Evolutionary conservation across 495 filamentous ascomycete species (phyloP).

Genomic region (Aspergillus haitiensis): DNA sequence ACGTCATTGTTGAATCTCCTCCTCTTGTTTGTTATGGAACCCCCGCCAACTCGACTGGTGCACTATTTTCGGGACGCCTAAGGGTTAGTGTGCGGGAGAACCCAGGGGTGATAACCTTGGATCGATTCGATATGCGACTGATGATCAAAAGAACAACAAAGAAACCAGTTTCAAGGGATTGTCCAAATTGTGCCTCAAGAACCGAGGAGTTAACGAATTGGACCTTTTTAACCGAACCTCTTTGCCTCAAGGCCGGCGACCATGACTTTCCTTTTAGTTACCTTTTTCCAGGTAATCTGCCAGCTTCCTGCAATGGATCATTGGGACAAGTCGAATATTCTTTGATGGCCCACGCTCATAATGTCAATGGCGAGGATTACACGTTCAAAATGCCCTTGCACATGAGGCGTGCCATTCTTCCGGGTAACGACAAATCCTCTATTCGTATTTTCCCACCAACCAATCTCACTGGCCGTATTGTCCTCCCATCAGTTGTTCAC

Average conservation of each 20-base stretch:
- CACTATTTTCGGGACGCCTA: conserved; percentile 83
- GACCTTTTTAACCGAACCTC: conserved; percentile 70
- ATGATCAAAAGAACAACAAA: conserved; percentile 66
- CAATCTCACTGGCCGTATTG: conserved; percentile 78
- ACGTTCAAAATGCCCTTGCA: conserved; percentile 63
- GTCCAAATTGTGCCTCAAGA: conserved; percentile 69
- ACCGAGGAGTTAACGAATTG: conserved; percentile 73
- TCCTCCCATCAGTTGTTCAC: conserved; percentile 79
- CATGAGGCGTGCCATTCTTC: conserved; percentile 73
- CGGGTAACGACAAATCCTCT: conserved; percentile 70
- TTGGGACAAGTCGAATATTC: conserved; percentile 76
- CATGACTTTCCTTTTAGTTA: conserved; percentile 93
- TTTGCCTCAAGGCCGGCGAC: conserved; percentile 59
- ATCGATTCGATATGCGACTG: conserved; percentile 68
- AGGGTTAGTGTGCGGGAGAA: conserved; percentile 67
- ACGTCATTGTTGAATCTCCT: conserved; percentile 83
- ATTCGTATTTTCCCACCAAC: conserved; percentile 96
- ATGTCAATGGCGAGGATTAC: conserved; percentile 61
- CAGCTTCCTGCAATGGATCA: conserved; percentile 72
- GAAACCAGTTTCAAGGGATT: conserved; percentile 75
- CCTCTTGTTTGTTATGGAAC: conserved; percentile 82
- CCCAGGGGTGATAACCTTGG: conserved; percentile 55
- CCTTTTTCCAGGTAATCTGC: conserved; percentile 81
- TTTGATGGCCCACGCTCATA: conserved; percentile 69
- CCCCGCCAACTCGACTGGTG: conserved; percentile 74